Conservation (phyloP, 192 early-diverging fungal species). For the Coemansia sp. region DNA sequence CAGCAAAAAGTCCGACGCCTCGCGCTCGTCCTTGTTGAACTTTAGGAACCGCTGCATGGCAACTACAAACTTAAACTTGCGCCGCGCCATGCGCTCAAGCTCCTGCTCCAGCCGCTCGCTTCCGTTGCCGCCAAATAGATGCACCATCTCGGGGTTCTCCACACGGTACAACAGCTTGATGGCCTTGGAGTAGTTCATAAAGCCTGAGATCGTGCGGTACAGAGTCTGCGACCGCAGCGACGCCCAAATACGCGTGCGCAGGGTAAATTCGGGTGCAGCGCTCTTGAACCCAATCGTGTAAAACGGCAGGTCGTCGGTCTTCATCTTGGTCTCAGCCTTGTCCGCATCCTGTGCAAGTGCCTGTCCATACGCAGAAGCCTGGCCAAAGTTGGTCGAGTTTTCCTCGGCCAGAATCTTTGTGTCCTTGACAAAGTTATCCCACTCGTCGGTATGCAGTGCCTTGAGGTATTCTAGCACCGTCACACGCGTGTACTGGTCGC, state of each 20-base stretch:
- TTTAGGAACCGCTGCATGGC: conserved; percentile 82
- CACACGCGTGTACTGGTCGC: conserved; percentile 75
- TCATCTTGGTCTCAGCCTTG: conserved; percentile 63
- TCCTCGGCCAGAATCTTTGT: conserved; percentile 78
- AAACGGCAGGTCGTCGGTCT: conserved; percentile 78
- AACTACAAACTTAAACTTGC: conserved; percentile 84
- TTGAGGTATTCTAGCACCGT: conserved; percentile 82
- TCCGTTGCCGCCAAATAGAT: conserved; percentile 63
- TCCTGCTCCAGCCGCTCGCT: conserved; percentile 68
- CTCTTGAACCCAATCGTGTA: conserved; percentile 82
- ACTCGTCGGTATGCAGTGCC: conserved; percentile 75
- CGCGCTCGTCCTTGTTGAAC: conserved; percentile 74
- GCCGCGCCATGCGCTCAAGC: conserved; percentile 62
- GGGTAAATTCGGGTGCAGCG: conserved; percentile 74
- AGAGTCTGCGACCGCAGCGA: conserved; percentile 83
- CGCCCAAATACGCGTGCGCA: conserved; percentile 87
- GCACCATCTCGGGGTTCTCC: conserved; percentile 76
- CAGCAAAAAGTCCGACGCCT: conserved; percentile 74
- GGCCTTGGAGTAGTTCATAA: conserved; percentile 86
- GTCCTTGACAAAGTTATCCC: conserved; percentile 90
- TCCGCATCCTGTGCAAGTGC: conserved; percentile 54
- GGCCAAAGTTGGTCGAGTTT: conserved; percentile 56
- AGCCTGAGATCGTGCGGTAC: conserved; percentile 82
- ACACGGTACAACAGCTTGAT: conserved; percentile 76
- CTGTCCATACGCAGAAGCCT: conserved; percentile 54